These are phyloP conservation scores for Hypericum androsaemum DNA, from an alignment of 345 rosid genomes.

Conservation along the genomic window DNA sequence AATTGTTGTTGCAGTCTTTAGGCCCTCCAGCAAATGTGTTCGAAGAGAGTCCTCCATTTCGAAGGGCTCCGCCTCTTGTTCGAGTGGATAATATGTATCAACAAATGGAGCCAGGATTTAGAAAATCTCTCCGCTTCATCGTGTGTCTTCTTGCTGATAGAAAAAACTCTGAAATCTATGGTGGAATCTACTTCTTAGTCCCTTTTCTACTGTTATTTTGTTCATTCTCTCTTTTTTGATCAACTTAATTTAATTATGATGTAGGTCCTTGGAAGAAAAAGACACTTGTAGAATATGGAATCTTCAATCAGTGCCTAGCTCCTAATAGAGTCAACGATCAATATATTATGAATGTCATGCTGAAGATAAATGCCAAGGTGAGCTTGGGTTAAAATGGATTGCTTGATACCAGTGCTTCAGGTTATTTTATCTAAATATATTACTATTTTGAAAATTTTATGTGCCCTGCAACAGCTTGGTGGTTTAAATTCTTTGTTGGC, in stretches of 20 bases:
- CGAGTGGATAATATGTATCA: slow-evolving; percentile 81
- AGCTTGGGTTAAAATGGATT: slow-evolving; percentile 10
- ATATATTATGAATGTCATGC: slow-evolving; percentile 77
- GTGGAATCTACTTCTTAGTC: slow-evolving; percentile 25
- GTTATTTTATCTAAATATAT: background rate
- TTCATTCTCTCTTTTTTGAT: background rate
- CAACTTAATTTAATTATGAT: slow-evolving; percentile 9
- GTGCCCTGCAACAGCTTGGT: slow-evolving; percentile 11
- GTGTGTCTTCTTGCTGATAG: slow-evolving; percentile 71
- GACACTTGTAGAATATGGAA: slow-evolving; percentile 56
- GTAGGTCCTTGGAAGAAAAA: slow-evolving; percentile 86
- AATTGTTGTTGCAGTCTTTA: slow-evolving; percentile 34
- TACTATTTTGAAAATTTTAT: slow-evolving; percentile 1
- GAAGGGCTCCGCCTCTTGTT: slow-evolving; percentile 37
- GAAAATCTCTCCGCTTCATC: slow-evolving; percentile 48
- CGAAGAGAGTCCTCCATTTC: slow-evolving; percentile 58
- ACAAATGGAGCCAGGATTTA: slow-evolving; percentile 40
- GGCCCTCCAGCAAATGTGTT: slow-evolving; percentile 62
- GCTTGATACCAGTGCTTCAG: background rate
- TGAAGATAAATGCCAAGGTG: slow-evolving; percentile 89
- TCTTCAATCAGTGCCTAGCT: slow-evolving; percentile 73
- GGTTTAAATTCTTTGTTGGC: slow-evolving; percentile 2
- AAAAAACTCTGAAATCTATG: slow-evolving; percentile 75
- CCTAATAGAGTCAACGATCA: slow-evolving; percentile 56
- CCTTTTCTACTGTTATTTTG: background rate